These are phyloP conservation scores for Arthrinium puccinioides DNA, from an alignment of 2,329 filamentous ascomycete species.

Conservation along the genomic window DNA sequence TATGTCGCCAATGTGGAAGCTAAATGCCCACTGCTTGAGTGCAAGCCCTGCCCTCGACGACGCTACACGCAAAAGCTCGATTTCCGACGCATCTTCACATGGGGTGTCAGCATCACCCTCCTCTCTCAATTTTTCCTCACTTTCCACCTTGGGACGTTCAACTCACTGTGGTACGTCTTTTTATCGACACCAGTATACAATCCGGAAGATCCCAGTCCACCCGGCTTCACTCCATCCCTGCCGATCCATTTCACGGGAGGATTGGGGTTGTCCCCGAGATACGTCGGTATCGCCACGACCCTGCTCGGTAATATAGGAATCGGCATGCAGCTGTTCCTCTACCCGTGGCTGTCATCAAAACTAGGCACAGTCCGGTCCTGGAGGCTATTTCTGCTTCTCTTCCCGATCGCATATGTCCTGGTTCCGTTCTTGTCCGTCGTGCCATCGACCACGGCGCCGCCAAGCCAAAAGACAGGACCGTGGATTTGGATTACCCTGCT, in stretches of 20 bases:
- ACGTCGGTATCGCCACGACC: slow-evolving; percentile 62
- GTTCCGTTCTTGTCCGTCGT: slow-evolving; percentile 61
- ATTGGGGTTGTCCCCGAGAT: slow-evolving; percentile 57
- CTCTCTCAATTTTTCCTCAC: slow-evolving; percentile 62
- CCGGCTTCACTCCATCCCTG: no score
- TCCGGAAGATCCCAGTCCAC: no score
- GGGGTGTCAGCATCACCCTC: slow-evolving; percentile 44
- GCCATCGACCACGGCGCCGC: slow-evolving; percentile 38
- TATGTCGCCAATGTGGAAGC: no score
- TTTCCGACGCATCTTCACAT: slow-evolving; percentile 38
- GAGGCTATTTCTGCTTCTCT: slow-evolving; percentile 56
- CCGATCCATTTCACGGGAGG: slow-evolving; percentile 56
- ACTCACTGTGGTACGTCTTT: slow-evolving; percentile 62
- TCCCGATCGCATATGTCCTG: slow-evolving; percentile 59
- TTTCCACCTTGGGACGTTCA: slow-evolving; percentile 63
- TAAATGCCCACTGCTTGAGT: no score
- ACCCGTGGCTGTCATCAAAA: slow-evolving; percentile 55
- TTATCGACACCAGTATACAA: slow-evolving; percentile 60
- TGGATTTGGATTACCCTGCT: slow-evolving; percentile 56
- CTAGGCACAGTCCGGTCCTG: slow-evolving; percentile 63
- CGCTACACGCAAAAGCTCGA: no score
- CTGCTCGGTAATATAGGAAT: slow-evolving; percentile 65
- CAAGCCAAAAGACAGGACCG: no score
- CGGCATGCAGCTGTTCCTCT: slow-evolving; percentile 60
- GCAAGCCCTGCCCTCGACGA: no score